Evolutionary conservation across 495 filamentous ascomycete genomes (phyloP), one percentile per base, ranked within the genome.

Genomic region (Annulohypoxylon stygium): DNA sequence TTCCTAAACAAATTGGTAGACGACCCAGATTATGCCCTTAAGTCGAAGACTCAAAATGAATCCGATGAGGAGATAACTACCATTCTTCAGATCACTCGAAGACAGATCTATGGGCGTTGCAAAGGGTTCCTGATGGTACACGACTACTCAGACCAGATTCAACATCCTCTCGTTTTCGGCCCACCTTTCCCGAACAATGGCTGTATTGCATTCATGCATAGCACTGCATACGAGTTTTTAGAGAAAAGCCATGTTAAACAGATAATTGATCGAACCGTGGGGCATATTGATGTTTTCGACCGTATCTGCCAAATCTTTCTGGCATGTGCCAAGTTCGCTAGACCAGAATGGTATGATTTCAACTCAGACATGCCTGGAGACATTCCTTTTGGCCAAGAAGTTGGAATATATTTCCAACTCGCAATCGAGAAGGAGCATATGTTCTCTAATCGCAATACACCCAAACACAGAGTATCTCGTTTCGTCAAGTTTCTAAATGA

Each of bases 181-280:
- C 33, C n/a, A 11, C 39, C 23, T 45, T 14, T 20, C 7, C n/a
- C 43, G 16, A 36, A 58, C 39, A 51, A 64, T 37, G 50, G 50
- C 2, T 25, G 20, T 23, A 50, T 70, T 4, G 20, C 51, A 41
- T 64, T 58, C 18, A 70, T 70, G 67, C 67, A 70, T 34, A 70
- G 67, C 25, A 70, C 67, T 4, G 60, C 26, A 0, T 26, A 58
- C 25, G 67, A 70, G 20, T 70, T 70, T 33, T 41, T 70, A 30
- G 48, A 64, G 1, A n/a, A 59, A 30, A 25, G 4, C 9, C 48
- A 30, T 14, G 14, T 53, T 0, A 53, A 53, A 53, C 20, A 53
- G 12, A 11, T 4, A 8, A 53, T 53, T 4, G 48, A 53, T 53
- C 48, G 10, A n/a, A 12, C 26, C 9, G 23, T 53, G 23, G 48